These are phyloP conservation scores for Citrus unshiu DNA, from an alignment of 345 rosid genomes.

Conservation along the genomic window DNA sequence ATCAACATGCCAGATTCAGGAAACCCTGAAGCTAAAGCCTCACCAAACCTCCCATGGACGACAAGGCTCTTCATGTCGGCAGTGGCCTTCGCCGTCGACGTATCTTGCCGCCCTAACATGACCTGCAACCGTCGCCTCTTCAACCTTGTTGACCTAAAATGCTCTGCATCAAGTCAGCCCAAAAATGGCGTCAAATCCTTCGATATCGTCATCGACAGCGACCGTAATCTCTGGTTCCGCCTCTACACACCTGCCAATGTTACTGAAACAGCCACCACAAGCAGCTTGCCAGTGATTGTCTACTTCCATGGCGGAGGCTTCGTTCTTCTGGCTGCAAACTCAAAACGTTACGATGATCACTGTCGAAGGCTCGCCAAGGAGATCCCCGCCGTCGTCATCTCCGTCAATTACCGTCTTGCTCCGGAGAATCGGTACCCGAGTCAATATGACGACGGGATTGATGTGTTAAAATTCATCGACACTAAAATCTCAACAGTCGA, in stretches of 20 bases:
- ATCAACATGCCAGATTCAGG: too few relatives aligned
- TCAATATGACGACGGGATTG: slow-evolving; percentile 18
- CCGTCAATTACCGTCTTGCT: slow-evolving; percentile 7
- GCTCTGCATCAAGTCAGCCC: slow-evolving; percentile 14
- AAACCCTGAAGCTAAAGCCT: not conserved
- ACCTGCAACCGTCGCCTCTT: slow-evolving; percentile 22
- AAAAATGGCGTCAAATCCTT: slow-evolving; percentile 8
- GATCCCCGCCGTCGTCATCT: not conserved
- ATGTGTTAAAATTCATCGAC: not conserved
- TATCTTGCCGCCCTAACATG: slow-evolving; percentile 1
- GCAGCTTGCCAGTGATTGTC: slow-evolving; percentile 22
- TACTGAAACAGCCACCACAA: not conserved
- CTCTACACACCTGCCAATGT: slow-evolving; percentile 10
- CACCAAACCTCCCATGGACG: slow-evolving; percentile 14
- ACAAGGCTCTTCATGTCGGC: not conserved
- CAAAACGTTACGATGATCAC: not conserved
- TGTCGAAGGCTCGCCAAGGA: slow-evolving; percentile 3
- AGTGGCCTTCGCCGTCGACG: not conserved
- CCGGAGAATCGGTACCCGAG: slow-evolving; percentile 27
- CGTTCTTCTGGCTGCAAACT: not conserved
- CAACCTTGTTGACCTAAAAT: slow-evolving; percentile 13
- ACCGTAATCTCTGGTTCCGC: slow-evolving; percentile 28
- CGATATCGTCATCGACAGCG: slow-evolving; percentile 18
- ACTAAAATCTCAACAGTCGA: not conserved
- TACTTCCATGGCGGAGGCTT: slow-evolving; percentile 20